Evolutionary conservation across 768 basidiomycete species (phyloP).

Genomic region (Lactarius evosmus): DNA sequence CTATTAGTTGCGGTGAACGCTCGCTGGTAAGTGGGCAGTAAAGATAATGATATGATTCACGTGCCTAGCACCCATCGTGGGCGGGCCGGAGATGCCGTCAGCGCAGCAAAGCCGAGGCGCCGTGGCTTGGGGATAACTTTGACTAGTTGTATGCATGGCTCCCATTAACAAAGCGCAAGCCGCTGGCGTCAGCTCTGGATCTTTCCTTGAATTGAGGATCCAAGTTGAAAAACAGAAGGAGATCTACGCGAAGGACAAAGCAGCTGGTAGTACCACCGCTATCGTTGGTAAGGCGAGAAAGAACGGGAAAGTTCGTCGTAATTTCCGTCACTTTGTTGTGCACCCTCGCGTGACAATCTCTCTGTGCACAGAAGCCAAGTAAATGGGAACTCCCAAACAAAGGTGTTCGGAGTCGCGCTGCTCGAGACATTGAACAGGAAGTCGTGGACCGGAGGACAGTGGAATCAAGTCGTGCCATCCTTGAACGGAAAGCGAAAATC

Average conservation of each 20-base stretch:
- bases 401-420: constrained; percentile 61
- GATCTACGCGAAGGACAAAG: constrained; percentile 63
- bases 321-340: not conserved
- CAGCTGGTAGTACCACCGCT: constrained; percentile 49
- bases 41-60: not conserved
- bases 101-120: not conserved
- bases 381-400: constrained; percentile 76
- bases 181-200: constrained; percentile 65
- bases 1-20: not conserved
- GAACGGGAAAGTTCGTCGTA: constrained; percentile 60
- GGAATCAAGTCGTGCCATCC: constrained; percentile 64
- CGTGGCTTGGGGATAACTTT: not conserved
- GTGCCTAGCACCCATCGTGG: not conserved
- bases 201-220: constrained; percentile 80
- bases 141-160: constrained; percentile 35
- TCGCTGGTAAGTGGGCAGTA: too few relatives aligned
- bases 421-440: constrained; percentile 69
- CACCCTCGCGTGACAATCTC: not conserved
- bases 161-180: constrained; percentile 61
- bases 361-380: constrained; percentile 58
- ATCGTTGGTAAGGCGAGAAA: constrained; percentile 61
- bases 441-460: constrained; percentile 64
- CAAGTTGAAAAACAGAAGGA: constrained; percentile 52
- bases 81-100: constrained; percentile 8
- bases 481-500: constrained; percentile 76